A percentile compares a stretch with the other conserved stretches of the same genome.
Evolutionary conservation across 2,329 filamentous ascomycete species (phyloP).

Genomic region (Dryadomyces quercus-mongolicae): DNA sequence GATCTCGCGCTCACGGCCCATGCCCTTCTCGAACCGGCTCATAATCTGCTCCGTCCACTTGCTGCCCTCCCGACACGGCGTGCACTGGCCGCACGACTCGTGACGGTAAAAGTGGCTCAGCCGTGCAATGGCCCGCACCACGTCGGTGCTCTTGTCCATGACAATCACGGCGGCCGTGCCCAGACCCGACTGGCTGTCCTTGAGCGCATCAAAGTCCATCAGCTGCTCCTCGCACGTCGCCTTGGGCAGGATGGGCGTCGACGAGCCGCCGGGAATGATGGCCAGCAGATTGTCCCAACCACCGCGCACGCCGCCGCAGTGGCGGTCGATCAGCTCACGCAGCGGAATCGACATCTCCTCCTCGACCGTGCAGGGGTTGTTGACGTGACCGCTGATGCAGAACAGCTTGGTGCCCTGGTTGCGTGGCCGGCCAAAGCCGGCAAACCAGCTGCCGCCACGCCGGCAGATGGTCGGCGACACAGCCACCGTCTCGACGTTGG

Average conservation of each 20-base stretch:
- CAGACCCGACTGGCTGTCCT: slow-evolving; percentile 94
- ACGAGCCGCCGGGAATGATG: slow-evolving; percentile 91
- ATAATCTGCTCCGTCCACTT: slow-evolving; percentile 99
- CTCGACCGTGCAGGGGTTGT: slow-evolving; percentile 95
- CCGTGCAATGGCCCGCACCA: slow-evolving; percentile 85
- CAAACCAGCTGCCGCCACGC: slow-evolving; percentile 87
- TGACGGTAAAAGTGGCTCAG: slow-evolving; percentile 97
- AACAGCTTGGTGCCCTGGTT: slow-evolving; percentile 97
- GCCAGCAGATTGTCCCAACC: slow-evolving; percentile 97
- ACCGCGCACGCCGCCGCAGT: slow-evolving; percentile 91
- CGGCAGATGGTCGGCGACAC: slow-evolving; percentile 93
- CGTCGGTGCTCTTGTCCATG: slow-evolving; percentile 96
- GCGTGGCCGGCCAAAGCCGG: slow-evolving; percentile 83
- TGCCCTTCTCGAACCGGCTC: slow-evolving; percentile 86
- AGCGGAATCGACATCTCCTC: slow-evolving; percentile 99
- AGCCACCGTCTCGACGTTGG: slow-evolving; percentile 94
- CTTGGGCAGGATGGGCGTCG: slow-evolving; percentile 90
- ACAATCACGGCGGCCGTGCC: slow-evolving; percentile 97
- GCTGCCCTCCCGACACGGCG: slow-evolving; percentile 96
- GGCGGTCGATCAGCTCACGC: slow-evolving; percentile 91
- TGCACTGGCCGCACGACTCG: slow-evolving; percentile 97
- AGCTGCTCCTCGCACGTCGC: slow-evolving; percentile 82
- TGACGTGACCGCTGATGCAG: slow-evolving; percentile 97
- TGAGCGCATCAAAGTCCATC: slow-evolving; percentile 98
- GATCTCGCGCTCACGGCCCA: slow-evolving; percentile 82